phyloP scores from a whole-genome alignment of 805 yeast species.

The Wickerhamomyces strasburgensis region DNA sequence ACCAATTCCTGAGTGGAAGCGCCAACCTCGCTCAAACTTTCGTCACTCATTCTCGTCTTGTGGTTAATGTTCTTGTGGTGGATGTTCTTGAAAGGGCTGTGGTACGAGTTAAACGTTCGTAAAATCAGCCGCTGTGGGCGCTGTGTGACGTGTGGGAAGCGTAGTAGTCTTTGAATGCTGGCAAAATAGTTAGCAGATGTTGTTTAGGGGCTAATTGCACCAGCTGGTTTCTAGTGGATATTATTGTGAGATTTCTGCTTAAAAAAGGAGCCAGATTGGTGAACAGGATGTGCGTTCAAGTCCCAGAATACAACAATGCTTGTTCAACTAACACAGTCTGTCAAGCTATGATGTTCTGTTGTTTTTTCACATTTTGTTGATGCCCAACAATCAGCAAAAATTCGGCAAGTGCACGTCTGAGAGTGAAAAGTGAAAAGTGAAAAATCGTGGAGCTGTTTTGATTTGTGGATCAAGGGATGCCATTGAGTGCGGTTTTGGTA shows the following conservation, averaged over 20 bases:
- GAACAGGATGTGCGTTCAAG: too few relatives aligned
- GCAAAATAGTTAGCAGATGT: constrained; percentile 4
- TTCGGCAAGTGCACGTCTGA: not conserved
- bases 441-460: not conserved
- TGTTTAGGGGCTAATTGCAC: not conserved
- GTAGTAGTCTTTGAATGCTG: constrained; percentile 18
- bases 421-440: not conserved
- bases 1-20: constrained; percentile 23
- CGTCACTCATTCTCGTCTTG: constrained; percentile 33
- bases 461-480: not conserved
- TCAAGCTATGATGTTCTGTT: too few relatives aligned
- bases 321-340: too few relatives aligned
- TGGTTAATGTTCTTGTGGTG: constrained; percentile 2
- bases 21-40: constrained; percentile 34
- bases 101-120: too few relatives aligned
- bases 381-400: not conserved
- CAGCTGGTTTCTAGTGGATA: not conserved
- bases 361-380: not conserved
- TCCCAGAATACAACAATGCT: too few relatives aligned
- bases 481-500: too few relatives aligned
- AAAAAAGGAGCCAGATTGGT: not conserved
- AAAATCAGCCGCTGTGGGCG: constrained; percentile 10
- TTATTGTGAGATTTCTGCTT: not conserved
- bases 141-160: constrained; percentile 6
- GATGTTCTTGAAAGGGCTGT: too few relatives aligned